Base-by-base conservation (phyloP, 306 rosid genomes). In the Mucuna pruriens region DNA sequence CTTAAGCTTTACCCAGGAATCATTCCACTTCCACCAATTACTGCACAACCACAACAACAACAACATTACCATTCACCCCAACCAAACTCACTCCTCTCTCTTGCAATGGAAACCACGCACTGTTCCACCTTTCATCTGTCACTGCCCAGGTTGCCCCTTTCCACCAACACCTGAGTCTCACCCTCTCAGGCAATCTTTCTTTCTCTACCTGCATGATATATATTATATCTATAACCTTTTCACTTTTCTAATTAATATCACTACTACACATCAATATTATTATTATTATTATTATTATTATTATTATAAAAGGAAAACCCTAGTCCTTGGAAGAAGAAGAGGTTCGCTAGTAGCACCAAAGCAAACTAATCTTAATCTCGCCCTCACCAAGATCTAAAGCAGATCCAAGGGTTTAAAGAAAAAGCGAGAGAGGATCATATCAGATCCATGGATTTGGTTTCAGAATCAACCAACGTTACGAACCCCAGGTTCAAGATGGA, bases 391-490 rank as follows among this genome's bases (percentile, higher is more conserved):
- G 80, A 84, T 78, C 80, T 73, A 78, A 58, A 49, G 63, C 72
- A 68, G 75, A 82, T 76, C 85, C 64, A 46, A 82, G 26, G 17
- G 17, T 23, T 39, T 58, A 9, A 52, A 48, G 7, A 10, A 5
- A 38, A 64, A 36, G 17, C n/a, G 1, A 1, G 23, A 15, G 2
- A 3, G 36, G 67, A 60, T 7, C 33, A 17, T 17, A 62, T 40
- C 31, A 63, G 63, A 63, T 60, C 80, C 38, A 91, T 93, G 97
- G 96, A 91, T 82, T 88, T 91, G 52, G 82, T 87, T 58, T 82
- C 98, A 10, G 78, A 86, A 58, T 73, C 94, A 19, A 55, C 82
- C 60, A 26, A 2, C 66, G 66, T 60, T 60, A 15, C 10, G 1
- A 81, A 46, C 73, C 54, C 74, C 23, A 74, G 40, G 67, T 61